Percentiles rank a stretch among this genome's conserved stretches.
Evolutionary conservation across 2,329 filamentous ascomycete genomes (phyloP).

Genomic region (Neobulgaria alba): DNA sequence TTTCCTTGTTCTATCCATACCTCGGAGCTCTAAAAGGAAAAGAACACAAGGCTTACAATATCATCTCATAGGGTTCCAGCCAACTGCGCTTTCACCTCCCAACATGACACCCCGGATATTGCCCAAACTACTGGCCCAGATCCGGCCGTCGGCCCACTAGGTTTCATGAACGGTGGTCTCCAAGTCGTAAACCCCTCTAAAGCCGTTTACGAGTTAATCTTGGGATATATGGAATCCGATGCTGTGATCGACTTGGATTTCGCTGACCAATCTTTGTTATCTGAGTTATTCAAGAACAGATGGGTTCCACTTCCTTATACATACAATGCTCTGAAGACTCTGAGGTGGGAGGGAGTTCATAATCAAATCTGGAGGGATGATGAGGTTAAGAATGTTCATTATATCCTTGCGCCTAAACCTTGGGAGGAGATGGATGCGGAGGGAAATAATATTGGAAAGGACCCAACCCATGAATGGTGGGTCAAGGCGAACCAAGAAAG

Average conservation of each 20-base stretch:
- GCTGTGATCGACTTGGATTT: constrained; percentile 44
- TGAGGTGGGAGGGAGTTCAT: constrained; percentile 46
- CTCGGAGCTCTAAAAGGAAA: too few species aligned
- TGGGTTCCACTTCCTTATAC: constrained; percentile 52
- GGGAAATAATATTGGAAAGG: constrained; percentile 33
- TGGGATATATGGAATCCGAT: constrained; percentile 39
- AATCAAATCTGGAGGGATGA: constrained; percentile 48
- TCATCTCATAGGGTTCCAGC: constrained; percentile 33
- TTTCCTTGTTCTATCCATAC: too few species aligned
- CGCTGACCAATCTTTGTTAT: constrained; percentile 50
- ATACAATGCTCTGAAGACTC: constrained; percentile 56
- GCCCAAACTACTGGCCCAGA: constrained; percentile 40
- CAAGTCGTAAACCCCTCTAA: constrained; percentile 46
- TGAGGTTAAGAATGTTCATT: constrained; percentile 52
- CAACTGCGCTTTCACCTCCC: constrained; percentile 51
- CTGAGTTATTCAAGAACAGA: constrained; percentile 43
- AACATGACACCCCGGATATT: constrained; percentile 38
- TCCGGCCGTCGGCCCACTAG: constrained; percentile 39
- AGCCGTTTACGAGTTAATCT: constrained; percentile 41
- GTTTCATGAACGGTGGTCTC: constrained; percentile 48
- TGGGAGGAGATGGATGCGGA: constrained; percentile 44
- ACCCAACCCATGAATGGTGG: constrained; percentile 50
- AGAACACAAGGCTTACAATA: too few species aligned
- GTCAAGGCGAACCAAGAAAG: constrained; percentile 38
- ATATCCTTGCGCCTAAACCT: constrained; percentile 52